Percentiles rank a stretch among this genome's conserved stretches.
Evolutionary conservation across 2,329 filamentous ascomycete genomes (phyloP).

Genomic region (Xylaria sp.): DNA sequence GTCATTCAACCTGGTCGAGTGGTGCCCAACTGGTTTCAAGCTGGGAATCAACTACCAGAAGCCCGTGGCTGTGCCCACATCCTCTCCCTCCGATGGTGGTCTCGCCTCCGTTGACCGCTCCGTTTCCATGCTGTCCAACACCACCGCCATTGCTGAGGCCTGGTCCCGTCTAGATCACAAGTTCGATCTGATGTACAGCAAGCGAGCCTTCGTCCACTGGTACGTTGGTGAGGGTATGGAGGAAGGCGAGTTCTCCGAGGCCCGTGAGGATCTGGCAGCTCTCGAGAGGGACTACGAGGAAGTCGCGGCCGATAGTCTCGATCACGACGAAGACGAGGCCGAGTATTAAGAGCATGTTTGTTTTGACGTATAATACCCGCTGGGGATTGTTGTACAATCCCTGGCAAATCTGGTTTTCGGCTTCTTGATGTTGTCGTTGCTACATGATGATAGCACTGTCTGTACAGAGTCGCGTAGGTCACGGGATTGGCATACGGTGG

Average conservation of each 20-base stretch:
- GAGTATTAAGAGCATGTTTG: constrained; percentile 65
- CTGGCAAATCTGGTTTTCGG: constrained; percentile 12
- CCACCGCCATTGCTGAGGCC: constrained; percentile 66
- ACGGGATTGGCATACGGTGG: constrained; percentile 7
- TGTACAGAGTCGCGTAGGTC: constrained; percentile 14
- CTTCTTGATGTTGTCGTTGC: constrained; percentile 14
- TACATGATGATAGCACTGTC: constrained; percentile 16
- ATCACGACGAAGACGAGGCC: constrained; percentile 57
- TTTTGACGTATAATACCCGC: constrained; percentile 30
- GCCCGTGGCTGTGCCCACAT: constrained; percentile 52
- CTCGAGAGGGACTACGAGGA: constrained; percentile 85
- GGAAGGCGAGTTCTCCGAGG: constrained; percentile 84
- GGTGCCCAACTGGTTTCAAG: constrained; percentile 73
- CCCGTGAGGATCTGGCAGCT: constrained; percentile 77
- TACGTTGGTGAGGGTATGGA: constrained; percentile 89
- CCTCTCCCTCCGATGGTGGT: constrained; percentile 49
- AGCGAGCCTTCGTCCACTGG: constrained; percentile 72
- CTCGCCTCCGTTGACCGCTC: constrained; percentile 58
- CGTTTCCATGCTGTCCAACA: constrained; percentile 70
- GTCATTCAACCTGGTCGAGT: constrained; percentile 69
- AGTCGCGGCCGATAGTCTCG: constrained; percentile 67
- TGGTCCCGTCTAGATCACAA: constrained; percentile 69
- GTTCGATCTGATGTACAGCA: constrained; percentile 75
- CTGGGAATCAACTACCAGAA: constrained; percentile 71
- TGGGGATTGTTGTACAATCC: constrained; percentile 13